Evolutionary conservation across 192 early-diverging fungal genomes (phyloP).

Genomic region (Mortierella claussenii): DNA sequence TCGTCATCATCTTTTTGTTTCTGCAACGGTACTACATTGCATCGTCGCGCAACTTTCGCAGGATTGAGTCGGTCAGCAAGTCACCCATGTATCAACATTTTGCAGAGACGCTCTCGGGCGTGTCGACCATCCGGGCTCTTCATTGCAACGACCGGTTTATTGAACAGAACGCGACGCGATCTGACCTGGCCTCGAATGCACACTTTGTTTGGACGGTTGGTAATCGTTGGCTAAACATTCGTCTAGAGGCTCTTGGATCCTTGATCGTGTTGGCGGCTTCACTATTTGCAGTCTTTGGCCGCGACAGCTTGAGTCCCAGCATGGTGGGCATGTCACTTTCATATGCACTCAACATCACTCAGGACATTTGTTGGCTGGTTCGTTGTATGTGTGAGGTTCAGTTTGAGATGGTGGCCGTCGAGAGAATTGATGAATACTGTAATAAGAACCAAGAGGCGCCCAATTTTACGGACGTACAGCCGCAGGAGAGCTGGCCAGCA

Average conservation of each 20-base stretch:
- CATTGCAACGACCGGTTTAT: constrained; percentile 63
- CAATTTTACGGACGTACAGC: constrained; percentile 59
- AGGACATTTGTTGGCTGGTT: constrained; percentile 85
- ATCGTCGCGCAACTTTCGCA: constrained; percentile 74
- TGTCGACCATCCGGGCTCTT: constrained; percentile 62
- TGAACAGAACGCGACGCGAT: constrained; percentile 54
- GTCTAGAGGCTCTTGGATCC: constrained; percentile 83
- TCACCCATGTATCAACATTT: constrained; percentile 75
- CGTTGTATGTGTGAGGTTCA: constrained; percentile 87
- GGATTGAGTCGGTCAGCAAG: constrained; percentile 75
- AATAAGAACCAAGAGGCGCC: constrained; percentile 48
- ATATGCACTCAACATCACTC: constrained; percentile 81
- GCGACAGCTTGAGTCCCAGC: constrained; percentile 68
- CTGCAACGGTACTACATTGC: constrained; percentile 65
- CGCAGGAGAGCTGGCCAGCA: constrained; percentile 74
- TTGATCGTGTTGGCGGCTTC: constrained; percentile 83
- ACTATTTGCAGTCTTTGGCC: constrained; percentile 75
- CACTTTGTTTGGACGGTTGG: constrained; percentile 58
- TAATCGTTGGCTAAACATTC: constrained; percentile 75
- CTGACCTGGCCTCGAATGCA: constrained; percentile 22
- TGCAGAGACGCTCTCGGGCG: constrained; percentile 61
- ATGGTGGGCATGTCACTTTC: constrained; percentile 73
- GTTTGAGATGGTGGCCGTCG: constrained; percentile 73
- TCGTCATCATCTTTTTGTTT: constrained; percentile 38
- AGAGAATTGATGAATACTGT: constrained; percentile 77